phyloP scores from a whole-genome alignment of 768 basidiomycete species.

The Tulasnella calospora region DNA sequence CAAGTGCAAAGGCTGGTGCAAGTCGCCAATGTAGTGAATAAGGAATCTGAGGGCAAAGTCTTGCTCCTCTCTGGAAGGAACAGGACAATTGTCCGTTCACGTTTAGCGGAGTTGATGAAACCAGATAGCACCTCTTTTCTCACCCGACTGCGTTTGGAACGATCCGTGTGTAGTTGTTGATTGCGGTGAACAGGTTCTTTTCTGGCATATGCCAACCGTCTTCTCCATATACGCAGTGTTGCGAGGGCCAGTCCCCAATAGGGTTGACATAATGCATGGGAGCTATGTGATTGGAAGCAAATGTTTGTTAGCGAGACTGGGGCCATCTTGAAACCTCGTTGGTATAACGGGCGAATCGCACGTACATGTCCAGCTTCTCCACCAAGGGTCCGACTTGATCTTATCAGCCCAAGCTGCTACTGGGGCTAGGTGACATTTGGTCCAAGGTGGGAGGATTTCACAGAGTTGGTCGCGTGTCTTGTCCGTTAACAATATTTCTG shows the following conservation, averaged over 20 bases:
- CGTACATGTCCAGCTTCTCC: constrained; percentile 24
- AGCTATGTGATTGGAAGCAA: constrained; percentile 31
- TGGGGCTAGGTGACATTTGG: constrained; percentile 72
- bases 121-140: background rate
- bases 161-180: constrained; percentile 21
- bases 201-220: constrained; percentile 62
- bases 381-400: constrained; percentile 41
- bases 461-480: constrained; percentile 59
- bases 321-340: background rate
- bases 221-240: constrained; percentile 69
- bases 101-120: background rate
- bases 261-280: constrained; percentile 73
- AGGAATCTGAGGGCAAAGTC: constrained; percentile 88
- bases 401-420: constrained; percentile 88
- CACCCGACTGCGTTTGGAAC: constrained; percentile 15
- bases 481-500: constrained; percentile 85
- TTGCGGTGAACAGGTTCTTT: constrained; percentile 61
- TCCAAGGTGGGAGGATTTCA: constrained; percentile 52
- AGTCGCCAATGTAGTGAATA: constrained; percentile 87
- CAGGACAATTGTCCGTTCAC: background rate
- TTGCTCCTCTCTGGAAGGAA: constrained; percentile 40
- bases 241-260: constrained; percentile 68
- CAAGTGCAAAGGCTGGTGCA: constrained; percentile 92
- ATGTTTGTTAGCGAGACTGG: background rate
- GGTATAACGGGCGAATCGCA: background rate